These are phyloP conservation scores for Lachancea kluyveri DNA, from an alignment of 805 yeast species.

Conservation along the genomic window DNA sequence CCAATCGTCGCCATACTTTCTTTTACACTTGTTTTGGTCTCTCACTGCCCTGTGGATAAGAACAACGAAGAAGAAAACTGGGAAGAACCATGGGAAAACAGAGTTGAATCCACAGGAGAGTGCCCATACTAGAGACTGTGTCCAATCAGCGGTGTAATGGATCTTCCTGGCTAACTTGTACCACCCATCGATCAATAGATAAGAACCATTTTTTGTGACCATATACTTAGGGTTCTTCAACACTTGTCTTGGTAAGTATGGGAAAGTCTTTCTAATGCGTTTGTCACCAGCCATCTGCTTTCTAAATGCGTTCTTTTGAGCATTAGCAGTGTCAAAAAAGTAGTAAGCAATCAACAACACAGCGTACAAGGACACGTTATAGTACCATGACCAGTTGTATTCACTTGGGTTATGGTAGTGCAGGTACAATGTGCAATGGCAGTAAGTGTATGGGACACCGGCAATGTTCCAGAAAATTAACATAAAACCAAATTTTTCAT, in stretches of 20 bases:
- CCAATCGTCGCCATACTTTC: constrained; percentile 95
- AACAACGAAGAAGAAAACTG: constrained; percentile 80
- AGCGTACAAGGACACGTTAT: constrained; percentile 51
- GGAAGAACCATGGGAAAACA: constrained; percentile 95
- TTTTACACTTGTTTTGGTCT: constrained; percentile 77
- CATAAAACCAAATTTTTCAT: constrained; percentile 99
- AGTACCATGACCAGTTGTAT: constrained; percentile 63
- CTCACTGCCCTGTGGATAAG: constrained; percentile 84
- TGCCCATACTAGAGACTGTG: constrained; percentile 88
- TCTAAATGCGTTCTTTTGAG: constrained; percentile 92
- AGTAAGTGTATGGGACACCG: constrained; percentile 97
- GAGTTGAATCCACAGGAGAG: constrained; percentile 82
- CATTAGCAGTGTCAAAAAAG: constrained; percentile 91
- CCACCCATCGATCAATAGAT: constrained; percentile 91
- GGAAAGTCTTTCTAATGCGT: constrained; percentile 78
- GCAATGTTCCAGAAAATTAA: constrained; percentile 98
- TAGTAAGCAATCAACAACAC: constrained; percentile 68
- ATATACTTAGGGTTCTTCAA: constrained; percentile 81
- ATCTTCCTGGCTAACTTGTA: constrained; percentile 86
- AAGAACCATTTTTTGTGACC: constrained; percentile 77
- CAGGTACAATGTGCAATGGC: constrained; percentile 84
- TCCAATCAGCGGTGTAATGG: constrained; percentile 92
- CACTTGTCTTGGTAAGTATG: constrained; percentile 81
- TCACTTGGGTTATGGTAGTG: constrained; percentile 79
- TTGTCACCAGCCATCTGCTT: constrained; percentile 76